A percentile compares a stretch with the other conserved stretches of the same genome.
Evolutionary conservation across 208 protist genomes (phyloP).

Genomic region (Crithidia thermophila): DNA sequence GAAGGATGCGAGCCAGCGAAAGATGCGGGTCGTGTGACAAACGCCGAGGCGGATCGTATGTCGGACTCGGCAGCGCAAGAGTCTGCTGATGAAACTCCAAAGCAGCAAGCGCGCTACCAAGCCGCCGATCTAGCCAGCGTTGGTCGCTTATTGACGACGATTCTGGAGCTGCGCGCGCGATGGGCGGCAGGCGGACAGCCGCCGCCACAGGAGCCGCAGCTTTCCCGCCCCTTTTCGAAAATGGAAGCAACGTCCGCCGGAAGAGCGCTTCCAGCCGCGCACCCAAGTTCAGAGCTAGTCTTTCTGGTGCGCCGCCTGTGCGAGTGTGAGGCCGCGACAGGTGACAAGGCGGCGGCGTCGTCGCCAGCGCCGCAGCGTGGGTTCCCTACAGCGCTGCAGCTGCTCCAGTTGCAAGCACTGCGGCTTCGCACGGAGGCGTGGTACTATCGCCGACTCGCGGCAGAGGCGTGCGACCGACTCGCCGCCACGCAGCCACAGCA

Average conservation of each 20-base stretch:
- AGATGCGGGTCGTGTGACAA: too few relatives aligned
- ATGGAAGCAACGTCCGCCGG: background rate
- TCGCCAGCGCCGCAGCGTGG: background rate
- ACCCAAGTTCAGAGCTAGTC: slow-evolving; percentile 33
- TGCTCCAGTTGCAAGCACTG: slow-evolving; percentile 75
- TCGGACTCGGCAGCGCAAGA: slow-evolving; percentile 12
- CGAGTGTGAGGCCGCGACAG: slow-evolving; percentile 12
- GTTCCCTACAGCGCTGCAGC: slow-evolving; percentile 47
- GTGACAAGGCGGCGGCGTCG: background rate
- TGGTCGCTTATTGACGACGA: slow-evolving; percentile 41
- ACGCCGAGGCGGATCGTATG: background rate
- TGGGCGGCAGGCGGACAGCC: background rate
- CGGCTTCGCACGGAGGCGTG: slow-evolving; percentile 66
- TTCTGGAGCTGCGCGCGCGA: slow-evolving; percentile 40
- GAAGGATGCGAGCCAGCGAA: too few relatives aligned
- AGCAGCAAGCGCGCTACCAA: slow-evolving; percentile 29
- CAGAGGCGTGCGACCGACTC: slow-evolving; percentile 38
- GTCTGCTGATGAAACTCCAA: slow-evolving; percentile 14
- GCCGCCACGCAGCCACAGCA: slow-evolving; percentile 5
- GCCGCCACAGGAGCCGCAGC: too few relatives aligned
- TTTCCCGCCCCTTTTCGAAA: background rate
- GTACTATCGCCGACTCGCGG: slow-evolving; percentile 52
- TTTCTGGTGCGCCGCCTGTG: slow-evolving; percentile 38
- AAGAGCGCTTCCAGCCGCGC: background rate
- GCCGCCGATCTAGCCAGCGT: slow-evolving; percentile 48